Base-by-base conservation (phyloP, 2,329 filamentous ascomycete species). In the Emergomyces pasteurianus region DNA sequence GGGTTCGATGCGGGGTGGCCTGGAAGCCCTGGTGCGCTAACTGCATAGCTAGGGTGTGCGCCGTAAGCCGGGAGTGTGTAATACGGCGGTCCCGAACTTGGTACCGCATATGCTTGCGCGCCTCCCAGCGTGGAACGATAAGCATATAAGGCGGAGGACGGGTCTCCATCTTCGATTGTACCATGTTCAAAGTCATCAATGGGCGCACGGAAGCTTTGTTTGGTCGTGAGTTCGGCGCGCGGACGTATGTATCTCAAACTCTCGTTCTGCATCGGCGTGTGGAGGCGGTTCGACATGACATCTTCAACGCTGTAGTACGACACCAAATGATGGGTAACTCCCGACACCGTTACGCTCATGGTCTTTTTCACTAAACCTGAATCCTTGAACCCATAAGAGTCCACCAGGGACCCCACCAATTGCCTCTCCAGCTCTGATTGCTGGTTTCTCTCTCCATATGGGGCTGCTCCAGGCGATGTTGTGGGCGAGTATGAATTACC, bases 311-410 rank as follows among this genome's bases (percentile, higher is more conserved):
- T 89, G 77, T 96, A 96, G 72, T 96, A 96, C 18, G 88, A 92
- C 47, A 96, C 90, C 58, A 96, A 77, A 68, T 95, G 91, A 69
- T 95, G 91, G 1, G 85, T 86, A 2, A 91, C 82, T 1, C 87
- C 87, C 31, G 86, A 81, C 58, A 87, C 85, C 2, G 82, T 85
- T 46, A 96, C 84, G 67, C 87, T 92, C 74, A 96, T 91, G 0
- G 91, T 96, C 79, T 96, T 96, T 80, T 96, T 96, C 64, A 96
- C 83, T 47, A 96, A 76, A 0, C 92, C 91, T 1, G 85, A 83
- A 16, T 85, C 79, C 69, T 94, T 94, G 80, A 96, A 96, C 38
- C 86, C 84, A 68, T 96, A 96, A 0, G 88, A 91, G 74, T 95
- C 91, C n/a, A 92, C 83, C 14, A 96, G 79, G 0, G 90, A 95